Percentiles rank a stretch among this genome's conserved stretches.
Evolutionary conservation across 345 rosid genomes (phyloP).

Genomic region (Acer campestre): DNA sequence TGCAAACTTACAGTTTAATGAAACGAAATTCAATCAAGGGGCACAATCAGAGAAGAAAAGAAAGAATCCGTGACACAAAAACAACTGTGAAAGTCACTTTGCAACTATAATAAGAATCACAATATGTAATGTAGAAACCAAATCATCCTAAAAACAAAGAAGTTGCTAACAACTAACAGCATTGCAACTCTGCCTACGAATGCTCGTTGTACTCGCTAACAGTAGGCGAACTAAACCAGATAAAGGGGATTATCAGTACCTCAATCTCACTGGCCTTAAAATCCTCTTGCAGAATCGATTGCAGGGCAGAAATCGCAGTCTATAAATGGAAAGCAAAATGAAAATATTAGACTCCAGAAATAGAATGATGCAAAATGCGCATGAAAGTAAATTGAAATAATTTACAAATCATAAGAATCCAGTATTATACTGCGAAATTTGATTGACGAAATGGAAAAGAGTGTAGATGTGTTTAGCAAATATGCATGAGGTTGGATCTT

Average conservation of each 20-base stretch:
- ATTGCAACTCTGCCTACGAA: not conserved
- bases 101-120: no score
- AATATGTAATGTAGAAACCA: not conserved
- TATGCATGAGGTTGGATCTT: not conserved
- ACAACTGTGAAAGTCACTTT: no score
- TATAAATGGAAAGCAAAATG: constrained; percentile 12
- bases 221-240: not conserved
- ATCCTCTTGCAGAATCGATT: constrained; percentile 74
- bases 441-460: not conserved
- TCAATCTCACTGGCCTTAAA: constrained; percentile 74
- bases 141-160: not conserved
- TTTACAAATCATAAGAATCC: not conserved
- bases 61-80: no score
- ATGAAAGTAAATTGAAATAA: not conserved
- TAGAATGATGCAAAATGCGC: not conserved
- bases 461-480: not conserved
- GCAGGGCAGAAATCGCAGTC: constrained; percentile 71
- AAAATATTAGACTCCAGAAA: constrained; percentile 22
- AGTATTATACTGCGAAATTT: not conserved
- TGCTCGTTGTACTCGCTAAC: not conserved
- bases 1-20: not conserved
- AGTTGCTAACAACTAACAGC: not conserved
- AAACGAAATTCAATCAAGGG: not conserved
- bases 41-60: no score
- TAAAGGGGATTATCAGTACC: constrained; percentile 33